Conservation (phyloP, 305 asterid species). For the Solanum aculeatissimum region DNA sequence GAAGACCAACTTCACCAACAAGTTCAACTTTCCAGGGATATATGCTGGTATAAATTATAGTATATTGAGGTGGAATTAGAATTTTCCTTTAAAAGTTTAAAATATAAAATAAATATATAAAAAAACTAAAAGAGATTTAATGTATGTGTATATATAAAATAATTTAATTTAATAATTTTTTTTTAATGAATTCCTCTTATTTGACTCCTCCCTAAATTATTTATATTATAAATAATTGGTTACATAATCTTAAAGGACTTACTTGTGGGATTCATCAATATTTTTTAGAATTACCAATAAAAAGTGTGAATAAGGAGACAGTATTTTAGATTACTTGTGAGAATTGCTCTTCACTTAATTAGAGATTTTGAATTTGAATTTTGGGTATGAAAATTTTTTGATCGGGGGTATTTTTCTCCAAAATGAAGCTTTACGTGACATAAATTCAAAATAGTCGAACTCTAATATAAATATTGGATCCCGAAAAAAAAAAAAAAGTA, state of each 20-base stretch:
- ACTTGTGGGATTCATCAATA: not conserved
- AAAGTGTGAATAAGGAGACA: too few relatives aligned
- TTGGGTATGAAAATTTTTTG: too few relatives aligned
- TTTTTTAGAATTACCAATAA: too few relatives aligned
- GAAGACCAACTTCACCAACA: not conserved
- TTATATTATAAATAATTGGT: not conserved
- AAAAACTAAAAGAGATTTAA: not conserved
- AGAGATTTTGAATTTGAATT: too few relatives aligned
- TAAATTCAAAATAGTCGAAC: too few relatives aligned
- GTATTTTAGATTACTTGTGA: too few relatives aligned
- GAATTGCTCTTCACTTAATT: too few relatives aligned
- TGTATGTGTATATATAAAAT: not conserved
- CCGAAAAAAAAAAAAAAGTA: too few relatives aligned
- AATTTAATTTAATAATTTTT: not conserved
- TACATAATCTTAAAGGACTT: not conserved
- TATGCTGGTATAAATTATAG: not conserved
- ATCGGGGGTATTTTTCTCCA: too few relatives aligned
- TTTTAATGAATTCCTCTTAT: not conserved
- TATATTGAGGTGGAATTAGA: not conserved
- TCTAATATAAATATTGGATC: too few relatives aligned
- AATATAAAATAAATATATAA: not conserved
- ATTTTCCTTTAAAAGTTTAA: not conserved
- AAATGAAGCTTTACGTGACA: too few relatives aligned
- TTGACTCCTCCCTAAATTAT: not conserved
- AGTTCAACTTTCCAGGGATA: not conserved